These are phyloP conservation scores for Toxicodendron radicans DNA, from an alignment of 345 rosid species.

Conservation along the genomic window DNA sequence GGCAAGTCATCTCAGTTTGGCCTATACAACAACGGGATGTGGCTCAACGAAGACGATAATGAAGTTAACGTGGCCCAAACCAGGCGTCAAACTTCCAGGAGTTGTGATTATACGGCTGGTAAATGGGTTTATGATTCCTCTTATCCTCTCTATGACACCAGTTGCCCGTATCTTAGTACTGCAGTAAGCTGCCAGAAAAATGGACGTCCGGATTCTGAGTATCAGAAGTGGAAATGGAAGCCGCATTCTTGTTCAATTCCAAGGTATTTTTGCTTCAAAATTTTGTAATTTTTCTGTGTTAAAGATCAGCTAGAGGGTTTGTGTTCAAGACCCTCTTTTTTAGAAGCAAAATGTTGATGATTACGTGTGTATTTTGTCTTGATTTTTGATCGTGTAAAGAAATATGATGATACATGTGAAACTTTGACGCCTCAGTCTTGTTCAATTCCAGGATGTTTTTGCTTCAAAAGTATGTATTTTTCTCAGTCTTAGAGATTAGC, in stretches of 20 bases:
- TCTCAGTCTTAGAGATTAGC: too few relatives aligned
- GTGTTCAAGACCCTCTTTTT: too few relatives aligned
- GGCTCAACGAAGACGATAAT: conserved; percentile 38
- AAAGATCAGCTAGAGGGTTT: too few relatives aligned
- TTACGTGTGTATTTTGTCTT: neutral
- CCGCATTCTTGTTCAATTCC: conserved; percentile 77
- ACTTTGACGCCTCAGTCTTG: neutral
- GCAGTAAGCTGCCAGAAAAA: conserved; percentile 79
- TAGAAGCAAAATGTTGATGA: neutral
- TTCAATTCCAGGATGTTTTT: too few relatives aligned
- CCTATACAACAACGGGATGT: conserved; percentile 18
- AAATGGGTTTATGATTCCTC: conserved; percentile 77
- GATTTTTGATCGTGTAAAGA: neutral
- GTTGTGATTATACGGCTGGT: conserved; percentile 68
- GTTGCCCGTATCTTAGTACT: conserved; percentile 78
- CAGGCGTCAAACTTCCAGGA: conserved; percentile 29
- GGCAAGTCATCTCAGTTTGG: conserved; percentile 41
- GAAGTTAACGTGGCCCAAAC: conserved; percentile 46
- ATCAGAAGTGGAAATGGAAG: conserved; percentile 91
- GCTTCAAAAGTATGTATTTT: too few relatives aligned
- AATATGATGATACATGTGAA: neutral
- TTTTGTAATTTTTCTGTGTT: too few relatives aligned
- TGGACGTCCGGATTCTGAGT: conserved; percentile 90
- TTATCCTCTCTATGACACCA: conserved; percentile 79
- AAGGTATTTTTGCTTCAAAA: conserved; percentile 44